Base-by-base conservation (phyloP, 805 yeast species). In the Suhomyces sp. region DNA sequence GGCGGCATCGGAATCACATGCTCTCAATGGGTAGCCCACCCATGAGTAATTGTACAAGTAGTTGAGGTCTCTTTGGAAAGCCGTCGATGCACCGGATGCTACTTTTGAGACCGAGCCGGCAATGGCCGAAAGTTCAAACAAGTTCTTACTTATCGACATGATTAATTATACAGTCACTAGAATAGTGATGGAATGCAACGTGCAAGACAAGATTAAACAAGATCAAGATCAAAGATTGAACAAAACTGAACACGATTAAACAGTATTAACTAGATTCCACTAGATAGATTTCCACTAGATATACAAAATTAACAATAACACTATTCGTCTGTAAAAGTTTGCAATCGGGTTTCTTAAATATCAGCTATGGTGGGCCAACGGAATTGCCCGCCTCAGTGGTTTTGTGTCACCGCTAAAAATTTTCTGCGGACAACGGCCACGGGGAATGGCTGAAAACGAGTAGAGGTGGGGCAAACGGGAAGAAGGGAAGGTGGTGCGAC, bases 61-160 rank as follows among this genome's bases (percentile, higher is more conserved):
- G 26, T 50, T 36, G 27, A 57, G 50, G 44, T 71, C 74, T n/a
- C 50, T 55, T n/a, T 49, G 46, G 24, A 63, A 52, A 31, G 60
- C 53, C 12, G 55, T 48, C 3, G 56, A 46, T 6, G 68, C 60
- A 10, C 58, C 54, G n/a, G 57, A 41, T 35, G 59, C 54, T 29
- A 70, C 68, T 27, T 57, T 55, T 12, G 56, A 46, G 6, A 64
- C 64, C 13, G 70, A 56, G 47, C 60, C 55, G 15, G 71, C 67
- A 19, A 72, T 60, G 35, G 65, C 66, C 27, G 60, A 60, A 5
- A 66, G 53, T 55, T 71, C 63, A 49, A 54, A 61, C 22, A 61
- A 50, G 27, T 56, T 42, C 51, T 59, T 59, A 56, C 58, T 52
- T 46, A 50, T 38, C 24, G 46, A 50, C 49, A 45, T 50, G 4